Base-by-base conservation (phyloP, 2,329 filamentous ascomycete species). In the Monilinia laxa region DNA sequence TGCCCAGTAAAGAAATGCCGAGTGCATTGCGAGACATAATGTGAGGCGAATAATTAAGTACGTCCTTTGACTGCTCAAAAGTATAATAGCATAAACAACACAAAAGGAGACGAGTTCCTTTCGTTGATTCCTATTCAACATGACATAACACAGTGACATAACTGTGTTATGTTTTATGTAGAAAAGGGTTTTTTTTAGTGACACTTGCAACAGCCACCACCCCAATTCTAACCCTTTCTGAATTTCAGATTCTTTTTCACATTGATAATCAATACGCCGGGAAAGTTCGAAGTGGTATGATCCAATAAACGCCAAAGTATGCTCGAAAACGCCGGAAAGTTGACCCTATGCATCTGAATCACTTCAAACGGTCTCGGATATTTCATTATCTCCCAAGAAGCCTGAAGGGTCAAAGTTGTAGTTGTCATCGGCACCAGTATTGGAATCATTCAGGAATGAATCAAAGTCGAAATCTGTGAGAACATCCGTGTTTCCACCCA, bases 391-490 rank as follows among this genome's bases (percentile, higher is more conserved):
- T 68, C 87, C 84, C 79, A 88, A 83, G 73, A 86, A 86, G 56
- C 78, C 31, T 40, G 79, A 78, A 20, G 80, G 76, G 69, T 79
- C 79, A 72, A 89, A 88, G 76, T 85, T 84, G 69, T 88, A 89
- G 52, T 81, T 82, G 45, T 77, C 80, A 57, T 83, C 83, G 68
- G 83, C 81, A 25, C 45, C 54, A 53, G 23, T 47, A 23, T n/a
- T 53, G 47, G 63, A 28, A 66, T 84, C 81, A 70, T 89, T 85
- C 10, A 90, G 78, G 79, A 90, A 90, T 1, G 87, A 88, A 76
- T 90, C 87, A 71, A 90, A 85, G 71, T 90, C 87, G 72, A 90
- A 90, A 70, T 88, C 87, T 72, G 85, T 86, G 58, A 90, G 79
- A 47, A 89, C 86, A 73, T 89, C 83, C 64, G 78, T 78, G 7